Conservation (phyloP, 345 rosid species). For the Corymbia maculata region DNA sequence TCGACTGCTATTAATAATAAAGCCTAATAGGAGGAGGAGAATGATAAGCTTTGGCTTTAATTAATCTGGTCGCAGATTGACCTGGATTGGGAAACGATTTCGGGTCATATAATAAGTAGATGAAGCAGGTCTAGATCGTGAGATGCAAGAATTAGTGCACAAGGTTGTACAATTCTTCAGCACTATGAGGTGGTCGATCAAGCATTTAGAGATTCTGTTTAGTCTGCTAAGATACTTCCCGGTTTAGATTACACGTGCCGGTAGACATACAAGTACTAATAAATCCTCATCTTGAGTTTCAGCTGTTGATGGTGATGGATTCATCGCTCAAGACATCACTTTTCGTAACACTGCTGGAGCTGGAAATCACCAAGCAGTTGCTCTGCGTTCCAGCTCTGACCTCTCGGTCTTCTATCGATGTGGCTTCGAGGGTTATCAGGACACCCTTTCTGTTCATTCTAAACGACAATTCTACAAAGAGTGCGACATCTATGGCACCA, state of each 20-base stretch:
- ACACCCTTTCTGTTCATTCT: slow-evolving; percentile 56
- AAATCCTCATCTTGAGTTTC: not conserved
- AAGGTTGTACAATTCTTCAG: no score
- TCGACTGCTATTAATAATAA: no score
- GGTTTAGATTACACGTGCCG: not conserved
- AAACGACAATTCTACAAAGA: slow-evolving; percentile 58
- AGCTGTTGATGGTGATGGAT: slow-evolving; percentile 52
- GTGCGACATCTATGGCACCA: slow-evolving; percentile 51
- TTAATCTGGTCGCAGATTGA: no score
- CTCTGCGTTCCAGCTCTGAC: slow-evolving; percentile 58
- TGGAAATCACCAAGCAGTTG: slow-evolving; percentile 52
- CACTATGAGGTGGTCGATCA: not conserved
- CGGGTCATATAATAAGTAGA: no score
- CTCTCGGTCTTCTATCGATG: slow-evolving; percentile 55
- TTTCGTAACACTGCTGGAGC: slow-evolving; percentile 66
- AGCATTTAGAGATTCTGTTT: not conserved
- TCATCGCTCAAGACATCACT: slow-evolving; percentile 56
- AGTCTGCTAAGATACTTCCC: not conserved
- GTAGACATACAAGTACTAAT: not conserved
- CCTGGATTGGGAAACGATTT: no score
- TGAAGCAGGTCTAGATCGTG: no score
- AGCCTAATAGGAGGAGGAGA: no score
- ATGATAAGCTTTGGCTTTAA: no score
- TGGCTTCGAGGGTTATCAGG: slow-evolving; percentile 57
- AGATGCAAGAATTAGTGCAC: no score